Evolutionary conservation across 192 early-diverging fungal genomes (phyloP).

Genomic region (Chytriomyces confervae): DNA sequence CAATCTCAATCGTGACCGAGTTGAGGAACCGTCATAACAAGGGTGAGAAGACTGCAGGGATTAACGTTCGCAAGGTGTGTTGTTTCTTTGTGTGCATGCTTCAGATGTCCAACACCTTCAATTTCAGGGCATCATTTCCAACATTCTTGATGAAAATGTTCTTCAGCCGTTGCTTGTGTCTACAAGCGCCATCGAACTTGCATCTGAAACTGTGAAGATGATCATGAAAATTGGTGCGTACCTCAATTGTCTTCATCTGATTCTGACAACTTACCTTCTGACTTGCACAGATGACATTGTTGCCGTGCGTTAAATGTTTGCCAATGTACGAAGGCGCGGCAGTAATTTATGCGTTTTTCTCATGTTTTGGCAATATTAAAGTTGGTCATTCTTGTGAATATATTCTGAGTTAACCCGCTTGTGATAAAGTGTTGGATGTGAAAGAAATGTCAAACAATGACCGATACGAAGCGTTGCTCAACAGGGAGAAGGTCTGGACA

Average conservation of each 20-base stretch:
- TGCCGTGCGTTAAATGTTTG: conserved; percentile 37
- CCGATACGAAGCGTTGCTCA: conserved; percentile 42
- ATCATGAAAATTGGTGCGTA: conserved; percentile 84
- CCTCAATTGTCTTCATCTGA: background rate
- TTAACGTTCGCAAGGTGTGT: conserved; percentile 93
- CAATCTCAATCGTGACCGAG: conserved; percentile 96
- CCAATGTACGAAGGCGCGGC: too few relatives aligned
- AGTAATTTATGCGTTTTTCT: too few relatives aligned
- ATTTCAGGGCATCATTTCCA: conserved; percentile 80
- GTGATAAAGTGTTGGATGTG: too few relatives aligned
- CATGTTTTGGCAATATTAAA: too few relatives aligned
- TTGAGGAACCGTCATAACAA: conserved; percentile 91
- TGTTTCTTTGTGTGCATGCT: background rate
- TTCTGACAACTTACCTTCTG: background rate
- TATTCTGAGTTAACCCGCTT: too few relatives aligned
- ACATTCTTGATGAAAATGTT: conserved; percentile 97
- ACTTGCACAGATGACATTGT: conserved; percentile 37
- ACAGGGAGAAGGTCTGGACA: conserved; percentile 64
- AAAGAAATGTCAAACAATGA: too few relatives aligned
- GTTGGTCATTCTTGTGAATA: too few relatives aligned
- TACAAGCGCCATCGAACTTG: conserved; percentile 94
- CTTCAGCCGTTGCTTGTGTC: conserved; percentile 97
- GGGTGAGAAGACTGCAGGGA: conserved; percentile 92
- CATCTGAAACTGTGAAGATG: conserved; percentile 98
- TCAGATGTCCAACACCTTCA: too few relatives aligned